Base-by-base conservation (phyloP, 768 basidiomycete species). In the Xerocomellus dryophilus region DNA sequence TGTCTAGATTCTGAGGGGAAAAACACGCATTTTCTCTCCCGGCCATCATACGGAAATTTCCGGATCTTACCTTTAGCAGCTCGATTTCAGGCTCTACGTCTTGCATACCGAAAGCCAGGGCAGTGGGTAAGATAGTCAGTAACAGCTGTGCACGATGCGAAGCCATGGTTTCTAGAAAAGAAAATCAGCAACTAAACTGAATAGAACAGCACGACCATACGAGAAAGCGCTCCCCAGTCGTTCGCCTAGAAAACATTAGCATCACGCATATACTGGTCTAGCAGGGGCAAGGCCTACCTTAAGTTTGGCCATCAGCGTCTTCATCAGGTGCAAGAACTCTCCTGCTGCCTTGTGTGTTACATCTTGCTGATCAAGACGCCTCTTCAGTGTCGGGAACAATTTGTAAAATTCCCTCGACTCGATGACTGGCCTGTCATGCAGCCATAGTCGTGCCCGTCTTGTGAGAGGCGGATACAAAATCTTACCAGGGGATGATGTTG, bases 231-330 rank as follows among this genome's bases (percentile, higher is more conserved):
- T 23, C 81, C 80, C 83, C 83, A 85, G 54, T 85, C 83, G 51
- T 82, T 83, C 2, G 80, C 76, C 82, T 83, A 43, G 27, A 47
- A 57, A 34, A 5, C 8, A 23, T 62, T 8, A 59, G 43, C 17
- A 45, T 51, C 23, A 17, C 3, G 5, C 5, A 4, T 11, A 5
- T n/a, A n/a, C 0, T 14, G 3, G 18, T n/a, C 43, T n/a, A 43
- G 21, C 3, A 8, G 10, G 2, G 20, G 38, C 20, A 50, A n/a
- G 21, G 27, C 53, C 43, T 35, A 80, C 83, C 75, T 84, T 84
- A 50, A 85, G 66, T 55, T 85, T 85, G 7, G 83, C 84, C 83
- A 85, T 85, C 44, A 85, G 57, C 0, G 80, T 80, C 66, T 85
- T 85, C 59, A 85, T 67, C 0, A 78, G 76, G 35, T 77, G 76